Conservation (phyloP, 768 basidiomycete genomes). For the Roridomyces roridus region DNA sequence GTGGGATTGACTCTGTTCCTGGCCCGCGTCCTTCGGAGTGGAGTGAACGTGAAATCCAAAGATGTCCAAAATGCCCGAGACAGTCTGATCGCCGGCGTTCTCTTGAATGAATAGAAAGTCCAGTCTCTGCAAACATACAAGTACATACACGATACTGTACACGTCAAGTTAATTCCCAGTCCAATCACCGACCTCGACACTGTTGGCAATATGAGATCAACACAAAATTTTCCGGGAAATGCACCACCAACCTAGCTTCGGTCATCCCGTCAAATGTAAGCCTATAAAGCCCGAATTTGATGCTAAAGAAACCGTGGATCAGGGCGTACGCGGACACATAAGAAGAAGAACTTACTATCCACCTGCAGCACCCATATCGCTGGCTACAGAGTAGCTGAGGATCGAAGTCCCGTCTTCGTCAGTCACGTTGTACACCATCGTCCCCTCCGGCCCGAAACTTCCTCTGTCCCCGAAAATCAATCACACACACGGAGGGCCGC, state of each 20-base stretch:
- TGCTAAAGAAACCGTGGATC: conserved; percentile 4
- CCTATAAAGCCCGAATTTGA: conserved; percentile 26
- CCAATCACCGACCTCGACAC: conserved; percentile 18
- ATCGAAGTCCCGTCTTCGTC: conserved; percentile 17
- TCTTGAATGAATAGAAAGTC: no score
- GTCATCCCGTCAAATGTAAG: conserved; percentile 22
- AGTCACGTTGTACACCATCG: conserved; percentile 17
- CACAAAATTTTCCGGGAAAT: not conserved
- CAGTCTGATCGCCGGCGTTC: no score
- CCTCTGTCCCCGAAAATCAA: conserved; percentile 5
- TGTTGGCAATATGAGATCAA: not conserved
- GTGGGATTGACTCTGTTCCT: no score
- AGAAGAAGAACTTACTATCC: conserved; percentile 15
- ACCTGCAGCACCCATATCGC: conserved; percentile 21
- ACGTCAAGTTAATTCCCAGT: not conserved
- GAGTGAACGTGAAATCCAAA: no score
- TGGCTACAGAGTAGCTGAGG: conserved; percentile 19
- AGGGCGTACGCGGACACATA: not conserved
- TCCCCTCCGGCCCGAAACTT: conserved; percentile 23
- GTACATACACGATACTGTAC: no score
- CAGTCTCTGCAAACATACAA: no score
- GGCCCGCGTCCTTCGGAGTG: no score
- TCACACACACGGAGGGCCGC: not conserved
- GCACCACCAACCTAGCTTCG: conserved; percentile 10
- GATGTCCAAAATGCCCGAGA: no score